Base-by-base conservation (phyloP, 495 filamentous ascomycete genomes). In the Cryomyces minteri region DNA sequence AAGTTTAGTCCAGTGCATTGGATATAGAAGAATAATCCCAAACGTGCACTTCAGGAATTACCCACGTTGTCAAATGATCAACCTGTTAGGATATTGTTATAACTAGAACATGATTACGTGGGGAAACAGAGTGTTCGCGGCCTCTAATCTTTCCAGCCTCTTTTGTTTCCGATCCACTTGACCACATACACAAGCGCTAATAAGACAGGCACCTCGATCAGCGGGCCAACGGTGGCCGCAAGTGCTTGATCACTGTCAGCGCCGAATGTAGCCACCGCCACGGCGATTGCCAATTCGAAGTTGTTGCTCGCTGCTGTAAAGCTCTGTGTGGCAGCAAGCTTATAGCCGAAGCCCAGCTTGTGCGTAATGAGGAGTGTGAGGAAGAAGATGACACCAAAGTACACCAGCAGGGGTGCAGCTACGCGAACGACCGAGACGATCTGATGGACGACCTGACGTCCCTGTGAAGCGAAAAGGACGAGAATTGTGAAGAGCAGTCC, bases 241-340 rank as follows among this genome's bases (percentile, higher is more conserved):
- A 94, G 63, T 0, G 87, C 88, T 56, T 94, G 84, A 37, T 88
- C 79, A 52, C 81, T 86, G 32, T 77, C 60, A 0, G 81, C 70
- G 0, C 88, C 87, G 63, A 79, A 94, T 3, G 80, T 79, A 4
- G 86, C 85, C 5, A 94, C 77, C 3, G 84, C 87, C 1, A 94
- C 88, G 1, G 87, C 87, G 61, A 94, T 93, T 0, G 87, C 87
- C 10, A 94, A 62, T 65, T 94, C 88, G 54, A 95, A 94, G 54
- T 95, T 94, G 49, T 95, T 95, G 59, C 88, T 94, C 5, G 88
- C 88, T 5, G 86, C 88, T 0, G 88, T 94, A 51, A 95, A 90
- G 54, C 84, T 84, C 63, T 94, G 88, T 6, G 87, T 93, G 5
- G 73, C 69, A 0, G 73, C 69, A 1, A 86, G 55, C 42, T 62